Evolutionary conservation across 2,329 filamentous ascomycete species (phyloP), one percentile per base, ranked within the genome.

Genomic region (Atkinsonella hypoxylon): DNA sequence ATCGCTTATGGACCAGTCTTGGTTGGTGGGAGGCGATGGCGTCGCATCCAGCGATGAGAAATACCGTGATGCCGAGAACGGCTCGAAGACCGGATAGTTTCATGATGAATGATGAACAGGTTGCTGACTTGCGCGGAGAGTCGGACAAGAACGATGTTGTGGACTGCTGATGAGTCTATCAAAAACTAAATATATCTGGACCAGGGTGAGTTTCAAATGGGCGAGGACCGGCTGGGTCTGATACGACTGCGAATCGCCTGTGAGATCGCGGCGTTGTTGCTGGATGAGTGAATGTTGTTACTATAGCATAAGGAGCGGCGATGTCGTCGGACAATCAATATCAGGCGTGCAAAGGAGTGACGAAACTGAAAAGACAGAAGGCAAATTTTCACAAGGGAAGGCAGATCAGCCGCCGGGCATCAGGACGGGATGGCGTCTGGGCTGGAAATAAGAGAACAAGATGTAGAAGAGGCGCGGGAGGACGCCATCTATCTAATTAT

Each of bases 71-170:
- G 62, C 71, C 70, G 53, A 80, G 56, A 60, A 71, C 70, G 62
- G 72, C 67, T 56, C 75, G 70, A 53, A 78, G 55, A 52, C 71
- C 69, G 51, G 71, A 67, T 63, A 75, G 61, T 68, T 74, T 81
- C 79, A 82, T 82, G 56, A 61, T 65, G 48, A 45, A 26, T 41
- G 31, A 17, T 22, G 26, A 22, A 11, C 8, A 7, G 9, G n/a
- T 39, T 46, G n/a, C 17, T 39, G 41, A 18, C 26, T 13, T 32
- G 36, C 2, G 5, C 8, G 26, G 8, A 42, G 13, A 18, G 40
- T 44, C 15, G 41, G 47, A 15, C 22, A 8, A n/a, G n/a, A 31
- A 30, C 38, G 34, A 47, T n/a, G 5, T 22, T 10, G 47, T 47
- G 17, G 36, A 15, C 26, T 41, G 30, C 26, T 43, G n/a, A n/a